Evolutionary conservation across 2,329 filamentous ascomycete genomes (phyloP).

Genomic region (Aspergillus oerlinghausenensis): DNA sequence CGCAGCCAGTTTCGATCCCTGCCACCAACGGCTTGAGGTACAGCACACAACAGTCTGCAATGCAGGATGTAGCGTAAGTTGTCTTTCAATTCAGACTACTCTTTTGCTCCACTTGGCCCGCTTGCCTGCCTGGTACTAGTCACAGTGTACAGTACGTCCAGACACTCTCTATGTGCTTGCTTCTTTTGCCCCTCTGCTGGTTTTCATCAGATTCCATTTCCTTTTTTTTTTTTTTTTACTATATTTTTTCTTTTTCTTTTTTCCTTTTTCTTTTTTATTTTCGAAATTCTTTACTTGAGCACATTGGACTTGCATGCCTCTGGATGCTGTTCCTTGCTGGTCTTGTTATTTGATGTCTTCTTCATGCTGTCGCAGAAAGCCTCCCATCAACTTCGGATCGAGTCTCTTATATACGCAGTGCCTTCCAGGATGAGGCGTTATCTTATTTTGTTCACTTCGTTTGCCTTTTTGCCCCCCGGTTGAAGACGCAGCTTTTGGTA

Average conservation of each 20-base stretch:
- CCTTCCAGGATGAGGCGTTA: slow-evolving; percentile 10
- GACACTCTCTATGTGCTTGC: slow-evolving; percentile 23
- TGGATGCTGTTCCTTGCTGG: slow-evolving; percentile 8
- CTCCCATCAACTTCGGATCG: slow-evolving; percentile 3
- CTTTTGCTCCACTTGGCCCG: slow-evolving; percentile 28
- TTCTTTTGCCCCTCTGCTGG: slow-evolving; percentile 21
- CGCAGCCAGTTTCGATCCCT: slow-evolving; percentile 43
- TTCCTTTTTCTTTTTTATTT: slow-evolving; percentile 1
- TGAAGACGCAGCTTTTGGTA: background rate
- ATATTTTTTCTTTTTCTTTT: background rate
- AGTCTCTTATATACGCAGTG: slow-evolving; percentile 10
- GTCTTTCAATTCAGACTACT: slow-evolving; percentile 37
- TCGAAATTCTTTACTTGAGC: background rate
- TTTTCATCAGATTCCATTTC: slow-evolving; percentile 3
- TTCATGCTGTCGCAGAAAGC: slow-evolving; percentile 8
- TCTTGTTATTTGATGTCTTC: slow-evolving; percentile 6
- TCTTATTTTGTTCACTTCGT: background rate
- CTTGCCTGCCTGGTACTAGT: slow-evolving; percentile 25
- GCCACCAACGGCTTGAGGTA: slow-evolving; percentile 49
- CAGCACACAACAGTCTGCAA: slow-evolving; percentile 47
- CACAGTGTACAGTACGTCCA: slow-evolving; percentile 21
- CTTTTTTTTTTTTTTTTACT: background rate
- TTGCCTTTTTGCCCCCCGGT: slow-evolving; percentile 3
- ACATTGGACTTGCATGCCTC: slow-evolving; percentile 26
- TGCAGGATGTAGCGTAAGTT: slow-evolving; percentile 54